Conservation (phyloP, 768 basidiomycete genomes). For the Chalciporus sphaerocephalus region DNA sequence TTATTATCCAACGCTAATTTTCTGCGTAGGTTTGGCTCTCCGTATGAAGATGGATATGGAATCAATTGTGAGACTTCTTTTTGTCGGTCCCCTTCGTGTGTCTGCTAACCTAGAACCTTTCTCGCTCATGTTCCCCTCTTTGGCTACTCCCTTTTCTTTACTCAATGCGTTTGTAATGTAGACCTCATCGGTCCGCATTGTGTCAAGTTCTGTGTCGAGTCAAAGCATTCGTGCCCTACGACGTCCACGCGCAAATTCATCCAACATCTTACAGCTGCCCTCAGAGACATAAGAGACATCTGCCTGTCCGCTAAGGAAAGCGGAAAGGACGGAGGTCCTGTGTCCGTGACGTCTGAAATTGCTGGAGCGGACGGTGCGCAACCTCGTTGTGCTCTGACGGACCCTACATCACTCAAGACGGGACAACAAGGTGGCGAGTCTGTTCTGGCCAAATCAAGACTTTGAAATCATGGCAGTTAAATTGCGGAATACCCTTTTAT, state of each 20-base stretch:
- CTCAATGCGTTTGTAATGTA: constrained; percentile 26
- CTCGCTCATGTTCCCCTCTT: neutral
- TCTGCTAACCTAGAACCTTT: neutral
- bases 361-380: neutral
- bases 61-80: constrained; percentile 70
- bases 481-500: neutral
- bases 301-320: constrained; percentile 30
- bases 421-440: constrained; percentile 1
- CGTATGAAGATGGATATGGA: constrained; percentile 84
- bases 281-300: constrained; percentile 65
- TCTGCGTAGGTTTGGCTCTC: constrained; percentile 67
- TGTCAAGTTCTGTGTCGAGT: constrained; percentile 92
- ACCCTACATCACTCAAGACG: neutral
- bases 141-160: neutral
- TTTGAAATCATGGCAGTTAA: constrained; percentile 7
- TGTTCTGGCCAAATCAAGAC: constrained; percentile 13
- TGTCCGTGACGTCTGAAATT: neutral
- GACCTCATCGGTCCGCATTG: constrained; percentile 76
- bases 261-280: constrained; percentile 51
- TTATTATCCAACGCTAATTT: constrained; percentile 2
- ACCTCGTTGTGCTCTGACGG: neutral
- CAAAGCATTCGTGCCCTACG: constrained; percentile 62
- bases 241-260: constrained; percentile 76
- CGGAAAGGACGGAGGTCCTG: constrained; percentile 5
- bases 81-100: neutral